phyloP scores from a whole-genome alignment of 306 rosid species.

The Geum urbanum region DNA sequence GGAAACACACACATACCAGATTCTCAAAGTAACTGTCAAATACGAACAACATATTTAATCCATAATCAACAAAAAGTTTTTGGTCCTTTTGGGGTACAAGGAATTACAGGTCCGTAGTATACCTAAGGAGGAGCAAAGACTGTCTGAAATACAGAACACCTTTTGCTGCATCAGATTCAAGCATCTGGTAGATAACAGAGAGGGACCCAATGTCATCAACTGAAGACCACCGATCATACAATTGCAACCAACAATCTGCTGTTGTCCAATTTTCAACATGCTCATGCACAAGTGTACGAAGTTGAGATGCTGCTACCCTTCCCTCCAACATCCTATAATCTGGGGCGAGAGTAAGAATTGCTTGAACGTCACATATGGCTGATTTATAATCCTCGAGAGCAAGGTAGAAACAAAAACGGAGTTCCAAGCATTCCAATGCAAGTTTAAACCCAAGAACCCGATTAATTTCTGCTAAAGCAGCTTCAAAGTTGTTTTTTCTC shows the following conservation, averaged over 20 bases:
- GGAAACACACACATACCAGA: neutral
- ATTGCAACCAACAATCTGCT: constrained; percentile 84
- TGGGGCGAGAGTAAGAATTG: constrained; percentile 74
- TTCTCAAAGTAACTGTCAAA: neutral
- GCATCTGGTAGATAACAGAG: constrained; percentile 91
- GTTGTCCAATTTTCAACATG: constrained; percentile 89
- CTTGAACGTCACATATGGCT: constrained; percentile 84
- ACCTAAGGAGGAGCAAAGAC: constrained; percentile 96
- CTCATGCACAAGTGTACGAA: constrained; percentile 77
- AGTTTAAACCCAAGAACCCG: constrained; percentile 81
- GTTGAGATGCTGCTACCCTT: constrained; percentile 78
- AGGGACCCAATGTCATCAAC: constrained; percentile 90
- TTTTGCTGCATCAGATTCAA: constrained; percentile 81
- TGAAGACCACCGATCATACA: constrained; percentile 90
- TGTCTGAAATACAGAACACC: constrained; percentile 89
- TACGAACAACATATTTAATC: neutral
- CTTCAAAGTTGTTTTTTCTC: constrained; percentile 58
- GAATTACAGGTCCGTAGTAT: constrained; percentile 17
- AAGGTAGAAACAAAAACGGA: constrained; percentile 75
- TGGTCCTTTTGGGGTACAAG: constrained; percentile 1
- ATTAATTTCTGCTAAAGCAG: constrained; percentile 72
- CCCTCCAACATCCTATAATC: constrained; percentile 86
- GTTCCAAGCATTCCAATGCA: constrained; percentile 88
- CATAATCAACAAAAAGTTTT: neutral
- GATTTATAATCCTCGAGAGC: constrained; percentile 73